phyloP scores from a whole-genome alignment of 768 basidiomycete species.

The Peribolospora kevripleyi region DNA sequence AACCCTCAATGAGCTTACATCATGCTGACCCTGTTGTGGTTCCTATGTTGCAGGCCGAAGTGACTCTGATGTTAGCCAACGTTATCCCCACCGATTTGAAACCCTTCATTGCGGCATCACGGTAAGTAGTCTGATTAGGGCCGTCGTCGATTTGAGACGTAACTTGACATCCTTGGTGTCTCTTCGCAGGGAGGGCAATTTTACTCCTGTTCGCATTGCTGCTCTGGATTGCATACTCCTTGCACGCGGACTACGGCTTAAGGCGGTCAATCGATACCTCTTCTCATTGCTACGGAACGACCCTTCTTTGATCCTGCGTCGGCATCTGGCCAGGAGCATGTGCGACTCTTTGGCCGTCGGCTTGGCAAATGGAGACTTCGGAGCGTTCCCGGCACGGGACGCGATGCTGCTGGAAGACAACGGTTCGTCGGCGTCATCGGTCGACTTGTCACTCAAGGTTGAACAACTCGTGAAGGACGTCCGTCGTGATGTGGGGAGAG shows the following conservation, averaged over 20 bases:
- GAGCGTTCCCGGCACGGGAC: conserved; percentile 22
- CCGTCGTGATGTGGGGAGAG: conserved; percentile 65
- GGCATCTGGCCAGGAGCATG: conserved; percentile 64
- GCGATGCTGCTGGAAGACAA: too few relatives aligned
- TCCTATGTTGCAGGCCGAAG: conserved; percentile 37
- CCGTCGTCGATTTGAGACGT: background rate
- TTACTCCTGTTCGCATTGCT: conserved; percentile 64
- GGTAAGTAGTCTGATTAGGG: conserved; percentile 28
- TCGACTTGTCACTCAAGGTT: conserved; percentile 5
- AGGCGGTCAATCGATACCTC: conserved; percentile 57
- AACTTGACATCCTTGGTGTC: conserved; percentile 3
- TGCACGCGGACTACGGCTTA: conserved; percentile 54
- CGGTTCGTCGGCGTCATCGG: too few relatives aligned
- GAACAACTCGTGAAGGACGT: conserved; percentile 49
- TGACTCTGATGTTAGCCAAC: conserved; percentile 49
- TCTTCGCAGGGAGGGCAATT: conserved; percentile 60
- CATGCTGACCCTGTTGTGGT: conserved; percentile 4
- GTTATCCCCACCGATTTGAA: conserved; percentile 51
- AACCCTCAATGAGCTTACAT: conserved; percentile 5
- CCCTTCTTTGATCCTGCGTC: conserved; percentile 51
- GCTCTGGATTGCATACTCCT: conserved; percentile 79
- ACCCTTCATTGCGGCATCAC: conserved; percentile 64
- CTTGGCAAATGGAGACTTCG: conserved; percentile 77
- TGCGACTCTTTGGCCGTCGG: conserved; percentile 68
- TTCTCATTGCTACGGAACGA: conserved; percentile 68